These are phyloP conservation scores for Paspalum notatum DNA, from an alignment of 176 grass and related monocot genomes.

Conservation along the genomic window DNA sequence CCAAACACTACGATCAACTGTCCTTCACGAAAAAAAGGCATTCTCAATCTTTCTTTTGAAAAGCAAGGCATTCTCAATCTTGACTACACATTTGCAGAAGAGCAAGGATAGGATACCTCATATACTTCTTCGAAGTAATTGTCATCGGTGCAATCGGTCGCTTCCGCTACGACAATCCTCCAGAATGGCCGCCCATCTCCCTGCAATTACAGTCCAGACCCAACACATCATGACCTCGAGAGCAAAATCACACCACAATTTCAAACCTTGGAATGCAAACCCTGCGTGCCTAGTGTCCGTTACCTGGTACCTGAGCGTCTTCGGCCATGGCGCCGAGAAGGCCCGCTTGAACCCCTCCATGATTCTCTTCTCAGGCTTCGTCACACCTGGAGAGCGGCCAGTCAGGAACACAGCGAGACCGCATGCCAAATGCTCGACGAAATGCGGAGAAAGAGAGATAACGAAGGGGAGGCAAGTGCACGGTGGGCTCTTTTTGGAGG, in stretches of 20 bases:
- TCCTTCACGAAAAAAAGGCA: neutral
- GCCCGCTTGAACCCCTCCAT: conserved; percentile 84
- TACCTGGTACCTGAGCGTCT: conserved; percentile 90
- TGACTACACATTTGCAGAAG: neutral
- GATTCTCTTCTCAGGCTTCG: conserved; percentile 45
- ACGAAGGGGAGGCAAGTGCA: neutral
- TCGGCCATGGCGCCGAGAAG: conserved; percentile 79
- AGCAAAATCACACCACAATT: neutral
- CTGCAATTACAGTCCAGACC: conserved; percentile 39
- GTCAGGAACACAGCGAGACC: neutral
- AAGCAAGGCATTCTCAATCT: neutral
- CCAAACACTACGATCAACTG: neutral
- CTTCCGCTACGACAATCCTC: conserved; percentile 76
- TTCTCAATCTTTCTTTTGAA: no score
- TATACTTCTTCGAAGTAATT: conserved; percentile 94
- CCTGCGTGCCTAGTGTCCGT: neutral
- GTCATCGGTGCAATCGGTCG: conserved; percentile 61
- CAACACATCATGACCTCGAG: conserved; percentile 3
- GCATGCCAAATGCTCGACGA: conserved; percentile 3
- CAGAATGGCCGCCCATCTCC: conserved; percentile 87
- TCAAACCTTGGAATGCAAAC: neutral
- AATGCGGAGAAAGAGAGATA: neutral
- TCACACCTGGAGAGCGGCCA: conserved; percentile 49
- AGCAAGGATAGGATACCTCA: conserved; percentile 50
- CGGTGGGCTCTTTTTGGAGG: neutral